Evolutionary conservation across 495 filamentous ascomycete species (phyloP), one percentile per base, ranked within the genome.

Genomic region (Xylaria intraflava): DNA sequence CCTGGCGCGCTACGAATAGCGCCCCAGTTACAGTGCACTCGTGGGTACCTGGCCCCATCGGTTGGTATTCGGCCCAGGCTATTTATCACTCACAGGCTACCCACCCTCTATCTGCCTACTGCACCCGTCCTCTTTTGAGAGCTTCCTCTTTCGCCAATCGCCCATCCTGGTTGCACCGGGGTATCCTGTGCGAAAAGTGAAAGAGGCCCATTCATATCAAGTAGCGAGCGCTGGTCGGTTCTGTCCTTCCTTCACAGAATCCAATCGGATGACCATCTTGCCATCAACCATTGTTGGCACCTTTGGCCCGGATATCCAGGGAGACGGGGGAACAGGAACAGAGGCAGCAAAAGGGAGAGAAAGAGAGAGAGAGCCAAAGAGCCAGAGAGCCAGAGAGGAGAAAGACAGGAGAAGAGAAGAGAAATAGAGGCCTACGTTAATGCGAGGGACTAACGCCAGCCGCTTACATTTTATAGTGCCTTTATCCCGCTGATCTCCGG

Each of bases 111-210:
- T n/a, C n/a, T n/a, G n/a, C n/a, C 45, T 27, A 41, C 23, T 33
- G 24, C 36, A 26, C 44, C 52, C 45, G 26, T 27, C 49, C 16
- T 6, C 19, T 26, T 17, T 54, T 41, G 44, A 55, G 51, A 54
- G 52, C 52, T 55, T 55, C 52, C 52, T 55, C 36, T 55, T 55
- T 55, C 45, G 52, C 45, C 42, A 55, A 43, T 49, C 39, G 20
- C 52, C 47, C 26, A 29, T 26, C 23, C n/a, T 19, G n/a, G 35
- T 11, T 35, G 31, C 31, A 6, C 8, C 7, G 31, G 2, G 2
- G 3, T 17, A 9, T 38, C 9, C 35, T 38, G 35, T n/a, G 35
- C 16, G 35, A 35, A 12, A 6, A 35, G 31, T 35, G 3, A 29
- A 9, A 29, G 27, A 29, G 27, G 9, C 27, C 27, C 27, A 35